Evolutionary conservation across 805 yeast species (phyloP).

Genomic region (Blastobotrys peoriensis): DNA sequence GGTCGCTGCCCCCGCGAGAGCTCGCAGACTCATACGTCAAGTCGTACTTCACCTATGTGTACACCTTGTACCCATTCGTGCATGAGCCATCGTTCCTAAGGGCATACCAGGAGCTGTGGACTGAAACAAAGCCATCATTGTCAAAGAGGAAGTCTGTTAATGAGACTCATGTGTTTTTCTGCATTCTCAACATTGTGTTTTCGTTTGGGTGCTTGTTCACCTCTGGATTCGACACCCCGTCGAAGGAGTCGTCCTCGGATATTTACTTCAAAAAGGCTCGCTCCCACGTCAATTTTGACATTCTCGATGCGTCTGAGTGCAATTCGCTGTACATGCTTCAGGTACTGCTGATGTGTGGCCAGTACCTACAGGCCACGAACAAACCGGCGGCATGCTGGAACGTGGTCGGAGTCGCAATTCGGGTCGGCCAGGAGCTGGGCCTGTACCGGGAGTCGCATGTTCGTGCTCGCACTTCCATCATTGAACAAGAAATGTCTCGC

Average conservation of each 20-base stretch:
- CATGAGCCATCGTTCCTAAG: slow-evolving; percentile 25
- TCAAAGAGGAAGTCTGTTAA: slow-evolving; percentile 3
- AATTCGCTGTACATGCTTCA: slow-evolving; percentile 24
- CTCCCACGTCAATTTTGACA: slow-evolving; percentile 19
- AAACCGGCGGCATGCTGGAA: slow-evolving; percentile 37
- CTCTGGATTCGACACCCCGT: slow-evolving; percentile 10
- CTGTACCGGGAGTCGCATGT: slow-evolving; percentile 25
- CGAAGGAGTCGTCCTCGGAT: slow-evolving; percentile 10
- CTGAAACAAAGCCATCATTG: not conserved
- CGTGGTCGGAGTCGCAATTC: slow-evolving; percentile 37
- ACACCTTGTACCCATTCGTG: slow-evolving; percentile 25
- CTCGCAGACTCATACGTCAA: slow-evolving; percentile 24
- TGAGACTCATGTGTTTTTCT: slow-evolving; percentile 22
- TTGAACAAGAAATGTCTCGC: slow-evolving; percentile 24
- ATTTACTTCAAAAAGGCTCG: slow-evolving; percentile 24
- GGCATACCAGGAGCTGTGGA: slow-evolving; percentile 23
- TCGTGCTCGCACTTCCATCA: slow-evolving; percentile 13
- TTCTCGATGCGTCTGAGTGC: slow-evolving; percentile 22
- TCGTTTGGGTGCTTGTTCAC: slow-evolving; percentile 26
- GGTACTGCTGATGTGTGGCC: slow-evolving; percentile 24
- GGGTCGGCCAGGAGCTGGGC: slow-evolving; percentile 40
- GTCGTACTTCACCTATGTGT: slow-evolving; percentile 24
- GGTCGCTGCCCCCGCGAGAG: slow-evolving; percentile 20
- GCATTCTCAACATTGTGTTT: slow-evolving; percentile 24
- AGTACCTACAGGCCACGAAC: slow-evolving; percentile 26